A percentile compares a stretch with the other conserved stretches of the same genome.
phyloP scores from a whole-genome alignment of 176 grass and related monocot species.

The Juncus effusus region DNA sequence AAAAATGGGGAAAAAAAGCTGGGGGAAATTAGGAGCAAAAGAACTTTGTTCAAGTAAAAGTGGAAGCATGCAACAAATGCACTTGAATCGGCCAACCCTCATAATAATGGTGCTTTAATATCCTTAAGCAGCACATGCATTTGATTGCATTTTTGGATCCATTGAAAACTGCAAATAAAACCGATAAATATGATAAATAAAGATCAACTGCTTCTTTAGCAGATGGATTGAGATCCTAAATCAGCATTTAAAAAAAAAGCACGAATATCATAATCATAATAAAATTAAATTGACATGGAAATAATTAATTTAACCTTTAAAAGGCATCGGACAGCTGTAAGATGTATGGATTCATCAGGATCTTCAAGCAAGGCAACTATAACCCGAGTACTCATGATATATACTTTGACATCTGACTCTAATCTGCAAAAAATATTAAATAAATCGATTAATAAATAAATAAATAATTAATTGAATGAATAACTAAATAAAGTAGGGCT shows the following conservation, averaged over 20 bases:
- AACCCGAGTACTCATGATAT: conserved; percentile 76
- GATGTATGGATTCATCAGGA: conserved; percentile 73
- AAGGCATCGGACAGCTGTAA: conserved; percentile 89
- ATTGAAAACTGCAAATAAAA: conserved; percentile 55
- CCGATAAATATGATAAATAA: neutral
- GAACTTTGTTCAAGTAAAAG: no score
- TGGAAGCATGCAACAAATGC: conserved; percentile 33
- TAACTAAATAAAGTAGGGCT: neutral
- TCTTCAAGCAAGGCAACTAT: conserved; percentile 94
- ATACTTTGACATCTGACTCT: conserved; percentile 68
- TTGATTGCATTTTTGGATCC: conserved; percentile 57
- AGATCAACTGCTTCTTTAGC: no score
- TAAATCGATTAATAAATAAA: conserved; percentile 17
- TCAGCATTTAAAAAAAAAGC: neutral
- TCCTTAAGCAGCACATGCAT: conserved; percentile 97
- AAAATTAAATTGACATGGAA: no score
- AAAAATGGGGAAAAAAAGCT: no score
- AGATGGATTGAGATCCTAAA: conserved; percentile 56
- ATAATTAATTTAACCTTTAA: no score
- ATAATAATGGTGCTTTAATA: conserved; percentile 38
- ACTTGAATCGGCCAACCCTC: no score
- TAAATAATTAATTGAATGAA: conserved; percentile 1
- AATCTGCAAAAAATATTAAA: conserved; percentile 49
- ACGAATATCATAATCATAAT: no score
- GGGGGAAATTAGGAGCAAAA: no score